Base-by-base conservation (phyloP, 31 red algal genomes). In the Porphyra umbilicalis region DNA sequence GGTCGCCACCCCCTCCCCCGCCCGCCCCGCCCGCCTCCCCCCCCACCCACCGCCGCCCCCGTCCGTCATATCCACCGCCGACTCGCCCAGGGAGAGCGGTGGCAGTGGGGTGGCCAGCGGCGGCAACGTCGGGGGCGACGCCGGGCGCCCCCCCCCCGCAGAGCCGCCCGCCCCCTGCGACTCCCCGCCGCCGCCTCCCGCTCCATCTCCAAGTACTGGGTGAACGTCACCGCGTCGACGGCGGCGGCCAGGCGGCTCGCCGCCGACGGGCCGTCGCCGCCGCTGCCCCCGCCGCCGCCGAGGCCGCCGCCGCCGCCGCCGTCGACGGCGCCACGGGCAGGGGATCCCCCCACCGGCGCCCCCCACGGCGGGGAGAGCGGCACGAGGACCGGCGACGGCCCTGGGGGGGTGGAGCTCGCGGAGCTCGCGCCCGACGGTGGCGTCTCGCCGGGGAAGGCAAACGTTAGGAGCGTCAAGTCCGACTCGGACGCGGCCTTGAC, bases 401-500 rank as follows among this genome's bases (percentile, higher is more conserved):
- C 57, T 8, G 57, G 6, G 0, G 57, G 30, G 11, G 30, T 2
- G 14, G 25, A 18, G 57, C 57, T 71, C 25, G 57, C 57, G 25
- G 57, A n/a, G 25, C 25, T n/a, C 16, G 57, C 16, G 2, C 25
- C 57, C 57, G 57, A 71, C 4, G 57, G 57, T n/a, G n/a, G n/a
- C 25, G 57, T 71, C 25, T 71, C 57, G 25, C 57, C 25, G 25
- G 57, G 57, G 16, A 71, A 71, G 6, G 57, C 57, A 29, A 8
- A 18, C 20, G 57, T n/a, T 2, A 7, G 57, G 20, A 71, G 57
- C 20, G 57, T 71, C 57, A 71, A 71, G 57, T 71, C 57, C 14
- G 57, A 71, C 57, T 71, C 57, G 57, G 57, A 71, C 57, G 57
- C 57, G 57, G 57, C 57, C 57, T 71, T 71, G 57, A 71, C 57